A percentile compares a stretch with the other conserved stretches of the same genome.
These are phyloP conservation scores for Fusarium mexicanum DNA, from an alignment of 2,329 filamentous ascomycete species.

Conservation along the genomic window DNA sequence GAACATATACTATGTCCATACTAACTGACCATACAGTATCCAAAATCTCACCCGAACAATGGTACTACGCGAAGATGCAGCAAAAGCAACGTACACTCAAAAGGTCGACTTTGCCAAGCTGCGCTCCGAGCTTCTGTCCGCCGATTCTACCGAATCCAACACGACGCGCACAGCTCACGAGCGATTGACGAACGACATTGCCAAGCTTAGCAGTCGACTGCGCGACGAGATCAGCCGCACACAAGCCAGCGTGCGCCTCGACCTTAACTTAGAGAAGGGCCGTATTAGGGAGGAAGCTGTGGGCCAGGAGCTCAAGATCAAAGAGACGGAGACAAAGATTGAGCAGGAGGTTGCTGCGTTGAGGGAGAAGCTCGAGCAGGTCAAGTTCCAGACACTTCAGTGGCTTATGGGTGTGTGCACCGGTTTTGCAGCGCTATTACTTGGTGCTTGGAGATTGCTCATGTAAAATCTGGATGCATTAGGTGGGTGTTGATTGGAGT, in stretches of 20 bases:
- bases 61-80: conserved; percentile 94
- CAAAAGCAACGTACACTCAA: conserved; percentile 81
- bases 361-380: conserved; percentile 91
- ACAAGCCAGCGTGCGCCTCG: conserved; percentile 89
- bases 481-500: background rate
- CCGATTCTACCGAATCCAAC: conserved; percentile 90
- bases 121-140: conserved; percentile 89
- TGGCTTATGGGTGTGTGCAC: conserved; percentile 92
- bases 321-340: conserved; percentile 98
- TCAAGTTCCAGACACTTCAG: conserved; percentile 98
- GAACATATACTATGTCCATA: background rate
- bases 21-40: conserved; percentile 65
- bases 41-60: conserved; percentile 97
- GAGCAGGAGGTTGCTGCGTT: conserved; percentile 95
- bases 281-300: conserved; percentile 96
- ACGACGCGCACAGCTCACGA: conserved; percentile 92
- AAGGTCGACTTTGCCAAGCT: conserved; percentile 99
- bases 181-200: conserved; percentile 90
- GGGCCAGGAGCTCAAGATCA: conserved; percentile 95
- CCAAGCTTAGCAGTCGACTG: conserved; percentile 88
- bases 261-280: conserved; percentile 96
- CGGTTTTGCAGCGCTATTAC: conserved; percentile 71
- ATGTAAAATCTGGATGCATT: conserved; percentile 57
- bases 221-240: conserved; percentile 95
- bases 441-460: conserved; percentile 76